Conservation (phyloP, 306 rosid species). For the Argentina anserina region DNA sequence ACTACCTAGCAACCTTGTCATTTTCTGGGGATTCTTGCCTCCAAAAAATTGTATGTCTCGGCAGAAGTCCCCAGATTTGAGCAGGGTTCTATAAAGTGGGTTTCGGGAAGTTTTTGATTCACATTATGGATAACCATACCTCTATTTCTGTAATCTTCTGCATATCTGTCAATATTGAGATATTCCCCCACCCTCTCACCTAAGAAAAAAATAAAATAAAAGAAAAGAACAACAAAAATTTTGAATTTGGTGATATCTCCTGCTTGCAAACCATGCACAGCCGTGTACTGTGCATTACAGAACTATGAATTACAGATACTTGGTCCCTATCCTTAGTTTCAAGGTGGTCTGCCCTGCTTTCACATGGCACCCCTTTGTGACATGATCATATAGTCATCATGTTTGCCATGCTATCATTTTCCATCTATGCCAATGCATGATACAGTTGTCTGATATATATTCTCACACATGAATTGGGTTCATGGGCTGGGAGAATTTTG, state of each 20-base stretch:
- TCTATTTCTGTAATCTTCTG: neutral
- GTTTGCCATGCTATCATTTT: neutral
- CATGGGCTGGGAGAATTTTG: neutral
- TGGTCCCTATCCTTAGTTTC: neutral
- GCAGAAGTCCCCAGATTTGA: neutral
- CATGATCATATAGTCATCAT: neutral
- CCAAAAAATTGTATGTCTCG: neutral
- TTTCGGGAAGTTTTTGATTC: neutral
- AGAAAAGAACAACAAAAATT: no score
- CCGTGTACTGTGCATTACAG: neutral
- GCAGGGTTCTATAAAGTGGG: neutral
- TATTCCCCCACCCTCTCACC: no score
- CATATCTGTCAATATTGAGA: neutral
- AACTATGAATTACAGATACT: no score
- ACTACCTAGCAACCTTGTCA: neutral
- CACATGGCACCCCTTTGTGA: neutral
- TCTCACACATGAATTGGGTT: neutral
- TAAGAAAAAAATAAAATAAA: no score
- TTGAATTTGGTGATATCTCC: neutral
- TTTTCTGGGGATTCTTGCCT: neutral
- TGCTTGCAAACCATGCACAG: neutral
- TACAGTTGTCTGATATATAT: neutral
- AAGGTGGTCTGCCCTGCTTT: neutral
- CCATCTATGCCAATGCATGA: neutral
- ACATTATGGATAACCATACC: neutral